Evolutionary conservation across 352 stramenopile genomes (phyloP).

Genomic region (Phytophthora podocarpi): DNA sequence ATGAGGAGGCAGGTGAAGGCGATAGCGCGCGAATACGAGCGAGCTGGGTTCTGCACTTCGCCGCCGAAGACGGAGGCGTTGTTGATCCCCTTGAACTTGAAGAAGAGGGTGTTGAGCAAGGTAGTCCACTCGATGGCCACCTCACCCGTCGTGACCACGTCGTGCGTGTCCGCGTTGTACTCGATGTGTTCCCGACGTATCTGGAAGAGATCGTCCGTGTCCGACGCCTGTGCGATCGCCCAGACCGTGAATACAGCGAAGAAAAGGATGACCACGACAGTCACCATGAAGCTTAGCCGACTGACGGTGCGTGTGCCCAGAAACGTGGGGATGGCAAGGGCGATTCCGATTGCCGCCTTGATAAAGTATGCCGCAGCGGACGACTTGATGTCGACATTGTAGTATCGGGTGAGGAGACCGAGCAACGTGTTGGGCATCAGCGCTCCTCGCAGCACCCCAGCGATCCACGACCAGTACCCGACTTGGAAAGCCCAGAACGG

Average conservation of each 20-base stretch:
- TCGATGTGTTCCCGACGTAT: constrained; percentile 35
- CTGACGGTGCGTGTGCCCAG: constrained; percentile 43
- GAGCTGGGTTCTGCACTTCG: constrained; percentile 87
- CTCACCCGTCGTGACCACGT: constrained; percentile 31
- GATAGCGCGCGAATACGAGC: constrained; percentile 88
- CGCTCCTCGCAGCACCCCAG: constrained; percentile 56
- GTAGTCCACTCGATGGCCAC: constrained; percentile 76
- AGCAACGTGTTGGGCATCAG: constrained; percentile 70
- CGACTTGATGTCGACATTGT: constrained; percentile 34
- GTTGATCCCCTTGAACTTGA: constrained; percentile 96
- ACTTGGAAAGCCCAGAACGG: constrained; percentile 84
- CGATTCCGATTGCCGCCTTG: constrained; percentile 44
- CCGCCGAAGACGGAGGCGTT: constrained; percentile 90
- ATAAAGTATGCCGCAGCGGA: constrained; percentile 29
- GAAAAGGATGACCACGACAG: constrained; percentile 38
- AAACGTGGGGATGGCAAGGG: constrained; percentile 42
- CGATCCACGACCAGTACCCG: constrained; percentile 82
- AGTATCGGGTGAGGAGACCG: constrained; percentile 40
- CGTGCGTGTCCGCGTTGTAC: constrained; percentile 17
- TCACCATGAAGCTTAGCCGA: constrained; percentile 36
- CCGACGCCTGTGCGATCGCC: constrained; percentile 27
- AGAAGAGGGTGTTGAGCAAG: constrained; percentile 95
- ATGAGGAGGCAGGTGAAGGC: constrained; percentile 75
- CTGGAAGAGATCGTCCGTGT: constrained; percentile 51
- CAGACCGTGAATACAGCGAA: constrained; percentile 57